Evolutionary conservation across 768 basidiomycete genomes (phyloP).

Genomic region (Russula emetica): DNA sequence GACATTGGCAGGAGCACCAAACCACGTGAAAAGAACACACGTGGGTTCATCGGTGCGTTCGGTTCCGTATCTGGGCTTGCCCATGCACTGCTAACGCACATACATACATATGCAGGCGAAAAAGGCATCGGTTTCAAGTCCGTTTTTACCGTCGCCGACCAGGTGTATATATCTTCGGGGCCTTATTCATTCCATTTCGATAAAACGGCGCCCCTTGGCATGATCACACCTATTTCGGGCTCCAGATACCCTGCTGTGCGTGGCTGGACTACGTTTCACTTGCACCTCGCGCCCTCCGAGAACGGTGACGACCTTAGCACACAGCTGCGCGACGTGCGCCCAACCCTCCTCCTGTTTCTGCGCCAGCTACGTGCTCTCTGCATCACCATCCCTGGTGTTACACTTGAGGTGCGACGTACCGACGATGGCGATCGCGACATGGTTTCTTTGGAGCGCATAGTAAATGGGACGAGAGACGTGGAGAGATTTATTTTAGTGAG

Average conservation of each 20-base stretch:
- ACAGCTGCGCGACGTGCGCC: conserved; percentile 25
- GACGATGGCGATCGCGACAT: conserved; percentile 9
- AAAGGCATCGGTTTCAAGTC: conserved; percentile 35
- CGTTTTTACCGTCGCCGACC: conserved; percentile 32
- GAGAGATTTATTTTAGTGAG: conserved; percentile 22
- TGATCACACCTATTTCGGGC: conserved; percentile 30
- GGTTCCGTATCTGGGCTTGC: not conserved
- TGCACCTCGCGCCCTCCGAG: conserved; percentile 22
- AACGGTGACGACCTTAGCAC: conserved; percentile 19
- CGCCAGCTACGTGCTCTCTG: conserved; percentile 27
- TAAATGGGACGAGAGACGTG: not conserved
- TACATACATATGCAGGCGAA: conserved; percentile 28
- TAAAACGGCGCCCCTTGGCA: conserved; percentile 26
- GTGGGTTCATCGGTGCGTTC: conserved; percentile 24
- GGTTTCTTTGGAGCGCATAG: conserved; percentile 6
- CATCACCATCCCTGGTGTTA: conserved; percentile 11
- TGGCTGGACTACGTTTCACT: conserved; percentile 31
- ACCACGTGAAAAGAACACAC: conserved; percentile 18
- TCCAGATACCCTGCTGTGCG: not conserved
- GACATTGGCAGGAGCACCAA: conserved; percentile 33
- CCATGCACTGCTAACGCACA: not conserved
- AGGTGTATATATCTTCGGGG: conserved; percentile 29
- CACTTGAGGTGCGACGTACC: conserved; percentile 6
- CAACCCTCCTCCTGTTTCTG: conserved; percentile 31
- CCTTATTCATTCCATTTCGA: conserved; percentile 30